Conservation (phyloP, 345 rosid species). For the Hirschfeldia incana region DNA sequence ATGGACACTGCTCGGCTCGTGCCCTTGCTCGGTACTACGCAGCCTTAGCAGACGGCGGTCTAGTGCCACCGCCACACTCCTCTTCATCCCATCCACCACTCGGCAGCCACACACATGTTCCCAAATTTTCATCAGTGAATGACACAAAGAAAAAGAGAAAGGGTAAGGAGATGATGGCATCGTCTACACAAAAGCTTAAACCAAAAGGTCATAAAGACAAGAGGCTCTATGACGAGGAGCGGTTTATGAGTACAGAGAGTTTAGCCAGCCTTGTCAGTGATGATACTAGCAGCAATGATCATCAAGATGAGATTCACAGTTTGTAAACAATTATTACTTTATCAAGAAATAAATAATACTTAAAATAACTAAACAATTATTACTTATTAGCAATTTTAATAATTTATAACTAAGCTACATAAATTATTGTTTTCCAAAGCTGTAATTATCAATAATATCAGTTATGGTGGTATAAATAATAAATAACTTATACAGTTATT, state of each 20-base stretch:
- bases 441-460: too few relatives aligned
- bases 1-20: constrained; percentile 93
- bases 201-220: constrained; percentile 25
- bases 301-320: constrained; percentile 18
- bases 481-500: neutral
- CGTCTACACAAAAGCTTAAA: constrained; percentile 16
- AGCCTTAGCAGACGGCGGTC: constrained; percentile 75
- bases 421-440: too few relatives aligned
- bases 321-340: constrained; percentile 22
- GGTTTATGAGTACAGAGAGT: constrained; percentile 30
- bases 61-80: constrained; percentile 76
- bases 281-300: constrained; percentile 33
- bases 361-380: too few relatives aligned
- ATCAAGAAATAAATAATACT: too few relatives aligned
- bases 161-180: constrained; percentile 29
- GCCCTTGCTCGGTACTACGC: constrained; percentile 99
- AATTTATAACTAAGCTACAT: neutral
- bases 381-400: neutral
- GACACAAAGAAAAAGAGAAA: constrained; percentile 43
- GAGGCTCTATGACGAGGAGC: constrained; percentile 26
- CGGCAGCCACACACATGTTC: constrained; percentile 82
- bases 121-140: constrained; percentile 52
- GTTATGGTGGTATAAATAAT: too few relatives aligned
- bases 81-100: constrained; percentile 67
- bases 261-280: constrained; percentile 45